phyloP scores from a whole-genome alignment of 345 rosid species.

The Acer saccharum region DNA sequence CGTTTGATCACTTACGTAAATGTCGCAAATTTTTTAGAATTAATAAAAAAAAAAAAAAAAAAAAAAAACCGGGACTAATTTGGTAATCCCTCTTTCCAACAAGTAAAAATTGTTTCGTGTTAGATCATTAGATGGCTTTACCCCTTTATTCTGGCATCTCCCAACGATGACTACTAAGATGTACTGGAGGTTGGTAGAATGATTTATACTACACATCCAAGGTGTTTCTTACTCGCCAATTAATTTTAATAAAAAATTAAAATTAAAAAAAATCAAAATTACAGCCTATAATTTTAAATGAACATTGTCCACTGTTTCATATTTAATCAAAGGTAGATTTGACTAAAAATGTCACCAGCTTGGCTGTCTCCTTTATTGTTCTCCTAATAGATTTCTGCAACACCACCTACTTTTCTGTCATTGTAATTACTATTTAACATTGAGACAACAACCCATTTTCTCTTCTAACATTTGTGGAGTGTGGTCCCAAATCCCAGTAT shows the following conservation, averaged over 20 bases:
- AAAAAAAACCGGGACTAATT: too few species aligned
- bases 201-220: neutral
- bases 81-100: too few species aligned
- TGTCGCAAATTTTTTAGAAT: too few species aligned
- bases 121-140: too few species aligned
- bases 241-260: neutral
- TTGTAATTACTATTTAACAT: neutral
- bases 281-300: constrained; percentile 1
- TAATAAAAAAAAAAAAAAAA: too few species aligned
- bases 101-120: too few species aligned
- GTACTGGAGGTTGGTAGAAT: neutral
- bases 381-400: neutral
- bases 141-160: neutral
- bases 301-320: neutral
- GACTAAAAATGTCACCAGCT: neutral
- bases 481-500: neutral
- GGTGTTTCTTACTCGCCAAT: neutral
- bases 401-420: constrained; percentile 21
- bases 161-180: neutral
- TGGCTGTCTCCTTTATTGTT: constrained; percentile 20
- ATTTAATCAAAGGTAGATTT: neutral
- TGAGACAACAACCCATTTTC: constrained; percentile 6
- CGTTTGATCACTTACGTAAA: too few species aligned
- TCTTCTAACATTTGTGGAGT: neutral
- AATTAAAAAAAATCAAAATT: neutral